Evolutionary conservation across 331 rosid species (phyloP).

Genomic region (Saraca asoca): DNA sequence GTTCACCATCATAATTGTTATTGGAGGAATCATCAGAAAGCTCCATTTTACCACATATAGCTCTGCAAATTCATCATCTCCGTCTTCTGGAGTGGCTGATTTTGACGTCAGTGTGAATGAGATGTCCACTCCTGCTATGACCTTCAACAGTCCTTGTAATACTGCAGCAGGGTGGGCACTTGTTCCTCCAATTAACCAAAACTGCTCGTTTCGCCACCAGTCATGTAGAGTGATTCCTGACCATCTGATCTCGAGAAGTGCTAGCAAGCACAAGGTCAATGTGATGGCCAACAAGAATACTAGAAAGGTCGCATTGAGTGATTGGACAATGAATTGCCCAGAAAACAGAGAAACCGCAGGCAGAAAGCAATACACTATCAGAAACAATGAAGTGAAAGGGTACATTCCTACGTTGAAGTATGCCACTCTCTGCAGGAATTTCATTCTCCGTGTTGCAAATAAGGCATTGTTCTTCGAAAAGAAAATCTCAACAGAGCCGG

Average conservation of each 20-base stretch:
- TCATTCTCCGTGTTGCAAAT: conserved; percentile 72
- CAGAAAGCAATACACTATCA: conserved; percentile 72
- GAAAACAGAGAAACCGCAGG: conserved; percentile 79
- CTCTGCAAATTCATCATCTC: conserved; percentile 79
- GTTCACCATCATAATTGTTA: conserved; percentile 89
- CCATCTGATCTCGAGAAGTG: conserved; percentile 81
- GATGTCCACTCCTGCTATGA: conserved; percentile 84
- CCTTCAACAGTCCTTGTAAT: conserved; percentile 76
- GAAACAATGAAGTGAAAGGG: conserved; percentile 85
- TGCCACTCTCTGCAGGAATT: conserved; percentile 77
- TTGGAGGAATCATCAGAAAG: conserved; percentile 80
- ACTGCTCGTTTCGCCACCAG: conserved; percentile 92
- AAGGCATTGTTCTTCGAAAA: conserved; percentile 80
- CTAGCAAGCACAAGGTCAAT: conserved; percentile 70
- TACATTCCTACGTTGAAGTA: conserved; percentile 89
- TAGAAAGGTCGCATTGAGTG: conserved; percentile 63
- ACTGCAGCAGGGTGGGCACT: conserved; percentile 92
- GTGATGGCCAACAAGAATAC: conserved; percentile 72
- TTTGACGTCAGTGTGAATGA: conserved; percentile 86
- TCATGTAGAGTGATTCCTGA: conserved; percentile 77
- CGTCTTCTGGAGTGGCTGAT: conserved; percentile 72
- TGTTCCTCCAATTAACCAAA: conserved; percentile 88
- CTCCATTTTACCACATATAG: conserved; percentile 83
- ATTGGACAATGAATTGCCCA: conserved; percentile 78
- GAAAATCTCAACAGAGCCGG: conserved; percentile 84